A percentile compares a stretch with the other conserved stretches of the same genome.
Conservation (phyloP, 169 alveolate genomes). For the Theileria orientalis region DNA sequence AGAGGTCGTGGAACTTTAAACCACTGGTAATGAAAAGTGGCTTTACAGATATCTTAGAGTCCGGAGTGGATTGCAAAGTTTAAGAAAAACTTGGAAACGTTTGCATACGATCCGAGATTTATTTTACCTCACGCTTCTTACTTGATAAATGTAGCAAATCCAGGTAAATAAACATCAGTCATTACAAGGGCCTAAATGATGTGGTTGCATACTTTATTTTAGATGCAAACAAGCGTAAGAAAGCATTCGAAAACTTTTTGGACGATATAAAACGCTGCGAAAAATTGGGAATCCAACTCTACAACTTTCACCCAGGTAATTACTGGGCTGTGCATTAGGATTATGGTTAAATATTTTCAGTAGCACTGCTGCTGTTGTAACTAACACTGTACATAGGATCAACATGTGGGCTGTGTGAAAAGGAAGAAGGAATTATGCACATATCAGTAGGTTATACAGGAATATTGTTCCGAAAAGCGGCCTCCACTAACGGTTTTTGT, state of each 20-base stretch:
- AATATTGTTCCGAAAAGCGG: no score
- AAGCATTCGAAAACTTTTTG: conserved; percentile 77
- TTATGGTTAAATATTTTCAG: neutral
- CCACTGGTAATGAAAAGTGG: conserved; percentile 75
- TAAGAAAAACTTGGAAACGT: conserved; percentile 62
- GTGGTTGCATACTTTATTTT: neutral
- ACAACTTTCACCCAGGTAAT: conserved; percentile 87
- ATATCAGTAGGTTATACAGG: conserved; percentile 61
- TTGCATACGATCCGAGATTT: conserved; percentile 67
- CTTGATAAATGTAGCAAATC: conserved; percentile 86
- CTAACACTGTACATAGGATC: conserved; percentile 48
- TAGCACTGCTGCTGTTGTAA: neutral
- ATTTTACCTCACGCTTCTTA: conserved; percentile 88
- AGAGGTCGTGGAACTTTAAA: conserved; percentile 86
- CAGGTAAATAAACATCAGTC: conserved; percentile 63
- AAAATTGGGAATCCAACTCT: conserved; percentile 77
- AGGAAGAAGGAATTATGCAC: conserved; percentile 75
- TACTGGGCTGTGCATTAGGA: neutral
- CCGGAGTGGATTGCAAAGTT: conserved; percentile 68
- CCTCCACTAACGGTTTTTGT: neutral
- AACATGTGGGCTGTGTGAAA: conserved; percentile 77
- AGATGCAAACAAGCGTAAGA: conserved; percentile 79
- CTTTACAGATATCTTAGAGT: conserved; percentile 51
- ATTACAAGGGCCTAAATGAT: neutral
- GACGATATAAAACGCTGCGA: conserved; percentile 87